A percentile compares a stretch with the other conserved stretches of the same genome.
phyloP scores from a whole-genome alignment of 257 asterid genomes.

The Jacaranda mimosifolia region DNA sequence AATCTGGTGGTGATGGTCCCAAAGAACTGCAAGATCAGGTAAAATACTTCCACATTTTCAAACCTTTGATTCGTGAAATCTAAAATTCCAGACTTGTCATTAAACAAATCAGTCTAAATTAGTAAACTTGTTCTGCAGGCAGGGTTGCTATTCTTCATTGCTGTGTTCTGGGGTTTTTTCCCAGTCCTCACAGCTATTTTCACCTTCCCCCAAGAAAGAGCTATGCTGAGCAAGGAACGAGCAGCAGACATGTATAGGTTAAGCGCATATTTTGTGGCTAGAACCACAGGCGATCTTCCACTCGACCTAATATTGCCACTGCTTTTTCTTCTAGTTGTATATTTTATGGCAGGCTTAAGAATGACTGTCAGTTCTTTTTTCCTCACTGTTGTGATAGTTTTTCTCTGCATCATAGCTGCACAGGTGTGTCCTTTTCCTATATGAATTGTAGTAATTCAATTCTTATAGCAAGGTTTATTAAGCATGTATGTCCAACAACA shows the following conservation, averaged over 20 bases:
- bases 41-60: slow-evolving; percentile 4
- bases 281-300: slow-evolving; percentile 90
- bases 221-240: slow-evolving; percentile 92
- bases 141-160: slow-evolving; percentile 90
- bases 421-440: slow-evolving; percentile 59
- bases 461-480: slow-evolving; percentile 15
- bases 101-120: neutral
- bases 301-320: slow-evolving; percentile 88
- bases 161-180: slow-evolving; percentile 98
- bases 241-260: slow-evolving; percentile 97
- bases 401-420: slow-evolving; percentile 89
- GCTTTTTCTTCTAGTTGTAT: slow-evolving; percentile 78
- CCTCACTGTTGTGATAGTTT: slow-evolving; percentile 81
- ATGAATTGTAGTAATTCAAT: neutral
- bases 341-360: slow-evolving; percentile 93
- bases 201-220: slow-evolving; percentile 96
- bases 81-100: neutral
- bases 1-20: slow-evolving; percentile 71
- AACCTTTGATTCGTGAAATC: slow-evolving; percentile 10
- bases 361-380: slow-evolving; percentile 66
- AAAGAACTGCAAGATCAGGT: slow-evolving; percentile 87
- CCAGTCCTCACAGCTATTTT: slow-evolving; percentile 97
- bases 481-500: slow-evolving; percentile 31
- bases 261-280: slow-evolving; percentile 90
- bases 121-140: slow-evolving; percentile 58